Evolutionary conservation across 768 basidiomycete genomes (phyloP).

Genomic region (Royoungia palumana): DNA sequence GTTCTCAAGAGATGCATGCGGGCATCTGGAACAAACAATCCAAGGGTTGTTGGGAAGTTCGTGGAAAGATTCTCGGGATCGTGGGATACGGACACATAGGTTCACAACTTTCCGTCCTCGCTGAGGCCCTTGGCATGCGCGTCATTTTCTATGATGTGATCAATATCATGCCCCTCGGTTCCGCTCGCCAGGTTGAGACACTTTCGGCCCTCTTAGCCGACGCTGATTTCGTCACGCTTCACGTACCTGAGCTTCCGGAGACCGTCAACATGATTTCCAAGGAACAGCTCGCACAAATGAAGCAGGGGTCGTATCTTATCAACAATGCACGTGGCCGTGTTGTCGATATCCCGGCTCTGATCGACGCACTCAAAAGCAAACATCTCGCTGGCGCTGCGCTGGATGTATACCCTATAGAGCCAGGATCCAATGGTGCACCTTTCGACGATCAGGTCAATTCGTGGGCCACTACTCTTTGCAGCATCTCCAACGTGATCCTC

Average conservation of each 20-base stretch:
- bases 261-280: slow-evolving; percentile 90
- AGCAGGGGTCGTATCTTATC: slow-evolving; percentile 90
- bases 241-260: slow-evolving; percentile 95
- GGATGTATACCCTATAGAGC: slow-evolving; percentile 95
- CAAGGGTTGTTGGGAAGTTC: slow-evolving; percentile 96
- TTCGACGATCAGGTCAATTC: slow-evolving; percentile 88
- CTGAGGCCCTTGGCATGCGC: slow-evolving; percentile 93
- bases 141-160: slow-evolving; percentile 95
- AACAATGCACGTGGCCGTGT: slow-evolving; percentile 97
- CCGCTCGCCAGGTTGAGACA: slow-evolving; percentile 84
- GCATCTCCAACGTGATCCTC: slow-evolving; percentile 86
- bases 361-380: slow-evolving; percentile 75
- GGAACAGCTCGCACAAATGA: slow-evolving; percentile 83
- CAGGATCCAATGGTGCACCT: slow-evolving; percentile 82
- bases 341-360: slow-evolving; percentile 90
- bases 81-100: slow-evolving; percentile 99
- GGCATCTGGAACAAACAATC: slow-evolving; percentile 99
- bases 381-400: slow-evolving; percentile 86
- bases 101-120: slow-evolving; percentile 92
- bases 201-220: slow-evolving; percentile 68
- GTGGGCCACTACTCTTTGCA: slow-evolving; percentile 75
- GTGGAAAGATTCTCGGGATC: slow-evolving; percentile 97
- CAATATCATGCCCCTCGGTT: slow-evolving; percentile 96
- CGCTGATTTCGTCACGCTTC: slow-evolving; percentile 93
- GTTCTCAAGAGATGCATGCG: slow-evolving; percentile 78